Percentiles rank a stretch among this genome's conserved stretches.
Evolutionary conservation across 2,329 filamentous ascomycete species (phyloP).

Genomic region (Xylariomycetidae sp.): DNA sequence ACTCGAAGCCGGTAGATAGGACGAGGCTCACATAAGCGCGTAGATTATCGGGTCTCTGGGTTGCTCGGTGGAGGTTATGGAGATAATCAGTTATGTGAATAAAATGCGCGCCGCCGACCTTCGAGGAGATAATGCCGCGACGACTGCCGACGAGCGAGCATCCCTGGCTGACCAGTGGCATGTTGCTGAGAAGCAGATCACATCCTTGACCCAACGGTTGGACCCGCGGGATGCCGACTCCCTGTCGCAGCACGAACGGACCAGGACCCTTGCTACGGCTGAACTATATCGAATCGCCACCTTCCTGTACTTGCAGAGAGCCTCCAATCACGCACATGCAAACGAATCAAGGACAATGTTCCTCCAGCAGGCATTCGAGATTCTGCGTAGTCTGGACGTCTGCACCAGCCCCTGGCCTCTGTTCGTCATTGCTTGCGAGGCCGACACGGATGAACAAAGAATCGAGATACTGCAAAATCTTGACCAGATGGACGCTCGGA

Average conservation of each 20-base stretch:
- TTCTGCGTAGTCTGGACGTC: slow-evolving; percentile 32
- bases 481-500: slow-evolving; percentile 36
- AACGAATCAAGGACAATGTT: slow-evolving; percentile 23
- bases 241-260: slow-evolving; percentile 23
- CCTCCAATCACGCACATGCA: slow-evolving; percentile 18
- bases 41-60: slow-evolving; percentile 45
- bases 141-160: slow-evolving; percentile 20
- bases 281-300: slow-evolving; percentile 48
- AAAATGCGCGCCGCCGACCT: slow-evolving; percentile 26
- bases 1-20: too few relatives aligned
- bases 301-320: slow-evolving; percentile 35
- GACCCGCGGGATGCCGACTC: slow-evolving; percentile 23
- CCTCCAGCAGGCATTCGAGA: slow-evolving; percentile 30
- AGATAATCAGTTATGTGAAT: slow-evolving; percentile 39
- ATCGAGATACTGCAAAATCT: slow-evolving; percentile 35
- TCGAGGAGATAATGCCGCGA: slow-evolving; percentile 19
- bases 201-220: slow-evolving; percentile 22
- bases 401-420: slow-evolving; percentile 46
- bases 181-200: slow-evolving; percentile 20
- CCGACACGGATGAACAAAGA: slow-evolving; percentile 35
- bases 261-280: slow-evolving; percentile 36
- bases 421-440: slow-evolving; percentile 43
- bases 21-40: too few relatives aligned
- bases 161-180: slow-evolving; percentile 25
- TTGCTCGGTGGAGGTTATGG: slow-evolving; percentile 41